Conservation (phyloP, 768 basidiomycete genomes). For the Termitomyces sp. region DNA sequence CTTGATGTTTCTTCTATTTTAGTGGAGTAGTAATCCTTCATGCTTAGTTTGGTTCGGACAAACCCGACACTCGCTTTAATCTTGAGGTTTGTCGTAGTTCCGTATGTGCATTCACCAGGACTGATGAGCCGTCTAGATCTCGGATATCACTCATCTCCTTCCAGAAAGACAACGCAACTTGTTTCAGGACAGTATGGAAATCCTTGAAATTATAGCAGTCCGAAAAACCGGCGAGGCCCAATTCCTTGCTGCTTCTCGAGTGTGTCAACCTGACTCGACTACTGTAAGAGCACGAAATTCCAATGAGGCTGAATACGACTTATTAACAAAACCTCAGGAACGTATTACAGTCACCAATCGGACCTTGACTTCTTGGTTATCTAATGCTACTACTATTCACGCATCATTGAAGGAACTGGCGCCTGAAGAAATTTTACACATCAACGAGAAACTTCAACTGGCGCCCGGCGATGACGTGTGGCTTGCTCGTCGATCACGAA, state of each 20-base stretch:
- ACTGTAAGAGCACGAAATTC: constrained; percentile 20
- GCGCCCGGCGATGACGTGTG: constrained; percentile 51
- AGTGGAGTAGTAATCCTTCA: constrained; percentile 4
- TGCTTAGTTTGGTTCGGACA: constrained; percentile 84
- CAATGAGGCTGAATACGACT: constrained; percentile 8
- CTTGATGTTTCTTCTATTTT: neutral
- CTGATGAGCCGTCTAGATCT: constrained; percentile 31
- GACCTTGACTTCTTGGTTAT: constrained; percentile 44
- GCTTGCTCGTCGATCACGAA: constrained; percentile 44
- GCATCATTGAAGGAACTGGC: constrained; percentile 13
- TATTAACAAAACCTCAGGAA: constrained; percentile 30
- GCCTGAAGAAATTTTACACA: constrained; percentile 20
- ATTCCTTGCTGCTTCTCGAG: constrained; percentile 38
- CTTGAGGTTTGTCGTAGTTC: constrained; percentile 56
- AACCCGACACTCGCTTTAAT: constrained; percentile 87
- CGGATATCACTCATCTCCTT: constrained; percentile 35
- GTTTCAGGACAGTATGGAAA: constrained; percentile 23
- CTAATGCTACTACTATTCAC: constrained; percentile 19
- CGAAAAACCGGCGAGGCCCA: constrained; percentile 30
- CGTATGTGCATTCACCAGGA: constrained; percentile 8
- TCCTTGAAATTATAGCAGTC: constrained; percentile 43
- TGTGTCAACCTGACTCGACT: constrained; percentile 20
- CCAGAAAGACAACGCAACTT: constrained; percentile 21
- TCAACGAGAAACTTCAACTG: constrained; percentile 39
- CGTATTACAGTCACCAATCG: constrained; percentile 41